These are phyloP conservation scores for Staphylotrichum longicolle DNA, from an alignment of 495 filamentous ascomycete species.

Conservation along the genomic window DNA sequence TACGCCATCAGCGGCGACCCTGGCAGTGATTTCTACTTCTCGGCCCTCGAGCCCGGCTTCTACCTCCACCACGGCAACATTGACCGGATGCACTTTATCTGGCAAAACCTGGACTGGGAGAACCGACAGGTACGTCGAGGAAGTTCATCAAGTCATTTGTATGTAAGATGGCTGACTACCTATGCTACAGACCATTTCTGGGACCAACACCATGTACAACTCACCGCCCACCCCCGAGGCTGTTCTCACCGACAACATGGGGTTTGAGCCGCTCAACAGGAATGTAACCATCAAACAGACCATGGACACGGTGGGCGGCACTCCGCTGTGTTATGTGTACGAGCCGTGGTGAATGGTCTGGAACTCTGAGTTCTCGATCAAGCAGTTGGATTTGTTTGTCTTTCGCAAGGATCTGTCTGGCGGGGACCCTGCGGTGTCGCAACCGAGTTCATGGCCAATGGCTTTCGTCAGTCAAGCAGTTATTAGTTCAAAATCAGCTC, in stretches of 20 bases:
- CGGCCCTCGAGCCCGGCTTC: constrained; percentile 66
- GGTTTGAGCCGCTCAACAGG: constrained; percentile 21
- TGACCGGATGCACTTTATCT: constrained; percentile 60
- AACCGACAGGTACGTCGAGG: constrained; percentile 24
- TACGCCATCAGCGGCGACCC: constrained; percentile 40
- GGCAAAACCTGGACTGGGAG: constrained; percentile 55
- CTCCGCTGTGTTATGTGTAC: constrained; percentile 32
- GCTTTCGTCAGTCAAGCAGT: no score
- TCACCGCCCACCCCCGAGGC: constrained; percentile 30
- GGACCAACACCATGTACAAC: constrained; percentile 48
- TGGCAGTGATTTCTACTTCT: constrained; percentile 56
- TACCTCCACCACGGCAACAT: constrained; percentile 69
- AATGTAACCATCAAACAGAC: constrained; percentile 17
- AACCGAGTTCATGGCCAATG: no score
- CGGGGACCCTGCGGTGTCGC: no score
- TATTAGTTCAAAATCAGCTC: no score
- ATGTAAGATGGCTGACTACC: neutral
- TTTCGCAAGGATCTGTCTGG: no score
- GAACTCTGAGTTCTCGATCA: no score
- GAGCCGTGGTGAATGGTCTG: neutral
- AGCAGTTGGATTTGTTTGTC: no score
- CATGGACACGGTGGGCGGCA: constrained; percentile 27
- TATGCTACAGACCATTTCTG: constrained; percentile 37
- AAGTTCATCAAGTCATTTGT: neutral
- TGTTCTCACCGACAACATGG: constrained; percentile 28